Conservation (phyloP, 164 flowering plant genomes). For the Vitis labrusca region DNA sequence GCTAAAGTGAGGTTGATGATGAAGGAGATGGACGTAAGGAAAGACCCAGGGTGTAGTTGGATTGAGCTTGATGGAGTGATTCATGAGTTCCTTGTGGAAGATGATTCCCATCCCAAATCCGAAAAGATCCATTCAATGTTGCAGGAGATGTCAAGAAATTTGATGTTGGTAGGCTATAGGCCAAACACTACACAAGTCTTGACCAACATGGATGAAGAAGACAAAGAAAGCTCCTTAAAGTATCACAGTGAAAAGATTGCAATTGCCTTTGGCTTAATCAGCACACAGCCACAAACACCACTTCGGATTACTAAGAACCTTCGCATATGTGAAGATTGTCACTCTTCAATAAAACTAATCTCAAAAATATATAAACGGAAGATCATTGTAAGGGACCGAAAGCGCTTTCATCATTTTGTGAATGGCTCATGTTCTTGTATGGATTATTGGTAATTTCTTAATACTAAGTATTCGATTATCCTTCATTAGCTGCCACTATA, state of each 20-base stretch:
- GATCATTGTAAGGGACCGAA: conserved; percentile 53
- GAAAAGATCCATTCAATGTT: conserved; percentile 50
- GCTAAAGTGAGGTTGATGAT: conserved; percentile 48
- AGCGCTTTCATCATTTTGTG: conserved; percentile 57
- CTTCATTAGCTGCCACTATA: too few relatives aligned
- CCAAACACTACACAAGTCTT: conserved; percentile 49
- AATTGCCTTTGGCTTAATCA: conserved; percentile 55
- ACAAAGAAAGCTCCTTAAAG: conserved; percentile 31
- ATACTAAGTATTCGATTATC: too few relatives aligned
- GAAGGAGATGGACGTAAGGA: conserved; percentile 54
- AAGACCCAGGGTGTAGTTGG: conserved; percentile 73
- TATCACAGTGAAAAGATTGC: conserved; percentile 65
- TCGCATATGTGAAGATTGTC: conserved; percentile 60
- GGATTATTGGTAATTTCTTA: conserved; percentile 47
- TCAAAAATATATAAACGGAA: conserved; percentile 38
- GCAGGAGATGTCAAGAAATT: conserved; percentile 34
- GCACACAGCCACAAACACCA: conserved; percentile 32
- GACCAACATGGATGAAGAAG: conserved; percentile 48
- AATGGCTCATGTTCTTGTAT: conserved; percentile 53
- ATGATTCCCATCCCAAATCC: conserved; percentile 43
- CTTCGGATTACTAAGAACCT: conserved; percentile 53
- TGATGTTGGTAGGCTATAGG: conserved; percentile 33
- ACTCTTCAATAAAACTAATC: conserved; percentile 41
- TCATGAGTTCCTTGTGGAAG: conserved; percentile 60
- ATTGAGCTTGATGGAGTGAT: conserved; percentile 54